These are phyloP conservation scores for Kewa caespitosa DNA, from an alignment of 179 eudicot species.

Conservation along the genomic window DNA sequence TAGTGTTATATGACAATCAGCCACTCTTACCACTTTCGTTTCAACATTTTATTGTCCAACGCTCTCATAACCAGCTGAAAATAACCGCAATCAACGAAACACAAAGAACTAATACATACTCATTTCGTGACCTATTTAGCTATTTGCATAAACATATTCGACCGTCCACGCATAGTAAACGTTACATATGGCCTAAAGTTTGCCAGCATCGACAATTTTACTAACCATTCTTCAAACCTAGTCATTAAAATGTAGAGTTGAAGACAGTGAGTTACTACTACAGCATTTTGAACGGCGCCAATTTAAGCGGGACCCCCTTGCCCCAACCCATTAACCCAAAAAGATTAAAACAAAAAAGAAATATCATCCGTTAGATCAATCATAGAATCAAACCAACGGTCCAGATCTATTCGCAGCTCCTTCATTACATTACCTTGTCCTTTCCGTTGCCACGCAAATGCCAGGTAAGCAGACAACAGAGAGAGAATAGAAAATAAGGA, in stretches of 20 bases:
- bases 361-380: neutral
- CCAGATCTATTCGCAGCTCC: constrained; percentile 1
- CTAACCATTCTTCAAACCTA: too few relatives aligned
- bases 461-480: constrained; percentile 9
- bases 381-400: neutral
- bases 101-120: too few relatives aligned
- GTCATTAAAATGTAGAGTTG: neutral
- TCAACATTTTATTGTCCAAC: too few relatives aligned
- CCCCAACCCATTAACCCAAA: neutral
- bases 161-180: too few relatives aligned
- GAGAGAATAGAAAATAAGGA: neutral
- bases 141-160: too few relatives aligned
- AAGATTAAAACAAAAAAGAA: neutral
- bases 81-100: too few relatives aligned
- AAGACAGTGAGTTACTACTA: neutral
- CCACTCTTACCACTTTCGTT: too few relatives aligned
- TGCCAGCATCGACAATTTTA: neutral
- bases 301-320: neutral
- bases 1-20: too few relatives aligned
- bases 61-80: too few relatives aligned
- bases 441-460: constrained; percentile 11
- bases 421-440: neutral
- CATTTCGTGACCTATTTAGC: too few relatives aligned
- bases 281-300: neutral
- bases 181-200: neutral